Evolutionary conservation across 2,329 filamentous ascomycete species (phyloP).

Genomic region (Delphinella strobiligena): DNA sequence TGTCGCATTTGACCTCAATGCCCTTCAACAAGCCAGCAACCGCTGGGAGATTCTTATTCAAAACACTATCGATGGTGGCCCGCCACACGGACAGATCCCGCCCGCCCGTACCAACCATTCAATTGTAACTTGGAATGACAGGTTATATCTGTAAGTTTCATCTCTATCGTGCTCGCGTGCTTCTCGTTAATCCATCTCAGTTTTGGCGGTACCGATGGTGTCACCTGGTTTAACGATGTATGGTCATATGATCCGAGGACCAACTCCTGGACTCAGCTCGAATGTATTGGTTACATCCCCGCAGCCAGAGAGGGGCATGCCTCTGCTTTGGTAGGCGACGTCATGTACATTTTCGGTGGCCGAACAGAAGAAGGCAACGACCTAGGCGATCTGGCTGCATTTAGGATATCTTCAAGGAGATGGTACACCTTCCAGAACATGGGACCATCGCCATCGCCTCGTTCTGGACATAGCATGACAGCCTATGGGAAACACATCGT

Average conservation of each 20-base stretch:
- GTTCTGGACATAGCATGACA: slow-evolving; percentile 97
- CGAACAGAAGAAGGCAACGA: slow-evolving; percentile 88
- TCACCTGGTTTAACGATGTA: slow-evolving; percentile 97
- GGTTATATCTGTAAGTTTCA: slow-evolving; percentile 69
- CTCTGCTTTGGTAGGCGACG: slow-evolving; percentile 84
- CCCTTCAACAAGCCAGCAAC: slow-evolving; percentile 80
- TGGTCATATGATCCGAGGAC: slow-evolving; percentile 83
- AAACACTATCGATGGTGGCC: slow-evolving; percentile 53
- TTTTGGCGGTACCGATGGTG: slow-evolving; percentile 95
- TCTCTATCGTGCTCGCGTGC: too few species aligned
- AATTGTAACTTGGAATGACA: slow-evolving; percentile 82
- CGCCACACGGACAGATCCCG: slow-evolving; percentile 55
- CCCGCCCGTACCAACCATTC: slow-evolving; percentile 91
- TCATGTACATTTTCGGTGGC: slow-evolving; percentile 98
- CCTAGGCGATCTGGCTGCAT: slow-evolving; percentile 83
- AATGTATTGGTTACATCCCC: slow-evolving; percentile 96
- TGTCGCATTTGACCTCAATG: slow-evolving; percentile 89
- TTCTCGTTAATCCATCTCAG: slow-evolving; percentile 37
- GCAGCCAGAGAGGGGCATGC: slow-evolving; percentile 89
- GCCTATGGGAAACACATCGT: slow-evolving; percentile 85
- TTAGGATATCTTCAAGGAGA: slow-evolving; percentile 66
- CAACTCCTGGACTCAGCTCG: slow-evolving; percentile 77
- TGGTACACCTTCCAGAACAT: slow-evolving; percentile 99
- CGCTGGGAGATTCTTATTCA: slow-evolving; percentile 87
- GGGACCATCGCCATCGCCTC: slow-evolving; percentile 85